A percentile compares a stretch with the other conserved stretches of the same genome.
Conservation (phyloP, 352 stramenopile species). For the Pseudoperonospora humuli region DNA sequence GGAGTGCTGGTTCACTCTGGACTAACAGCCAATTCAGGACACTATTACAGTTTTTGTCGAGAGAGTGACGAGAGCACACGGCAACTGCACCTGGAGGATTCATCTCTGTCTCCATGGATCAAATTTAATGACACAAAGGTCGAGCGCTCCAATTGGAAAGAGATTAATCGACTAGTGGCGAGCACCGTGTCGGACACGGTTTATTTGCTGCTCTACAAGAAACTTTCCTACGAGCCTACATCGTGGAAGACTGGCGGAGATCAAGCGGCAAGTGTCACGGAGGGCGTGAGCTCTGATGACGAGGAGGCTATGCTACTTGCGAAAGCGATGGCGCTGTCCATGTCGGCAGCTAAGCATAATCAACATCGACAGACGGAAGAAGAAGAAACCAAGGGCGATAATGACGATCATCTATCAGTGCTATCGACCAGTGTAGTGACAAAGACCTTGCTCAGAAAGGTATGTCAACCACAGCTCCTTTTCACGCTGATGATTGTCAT, state of each 20-base stretch:
- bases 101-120: slow-evolving; percentile 75
- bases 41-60: slow-evolving; percentile 89
- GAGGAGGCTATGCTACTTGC: slow-evolving; percentile 83
- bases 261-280: slow-evolving; percentile 2
- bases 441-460: slow-evolving; percentile 48
- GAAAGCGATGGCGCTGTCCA: slow-evolving; percentile 84
- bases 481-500: neutral
- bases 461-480: slow-evolving; percentile 8
- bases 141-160: slow-evolving; percentile 65
- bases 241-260: slow-evolving; percentile 1
- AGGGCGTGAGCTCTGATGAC: slow-evolving; percentile 25
- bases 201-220: slow-evolving; percentile 86
- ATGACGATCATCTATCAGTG: slow-evolving; percentile 4
- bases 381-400: slow-evolving; percentile 30
- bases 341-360: slow-evolving; percentile 61
- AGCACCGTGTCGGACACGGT: slow-evolving; percentile 84
- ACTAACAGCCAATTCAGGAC: slow-evolving; percentile 82
- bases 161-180: slow-evolving; percentile 69
- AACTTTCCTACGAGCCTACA: slow-evolving; percentile 48
- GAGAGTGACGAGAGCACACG: slow-evolving; percentile 62
- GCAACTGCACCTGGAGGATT: slow-evolving; percentile 76
- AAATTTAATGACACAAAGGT: slow-evolving; percentile 89
- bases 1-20: slow-evolving; percentile 86
- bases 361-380: slow-evolving; percentile 32
- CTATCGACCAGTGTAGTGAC: slow-evolving; percentile 27